Conservation (phyloP, 192 early-diverging fungal species). For the Podila verticillata region DNA sequence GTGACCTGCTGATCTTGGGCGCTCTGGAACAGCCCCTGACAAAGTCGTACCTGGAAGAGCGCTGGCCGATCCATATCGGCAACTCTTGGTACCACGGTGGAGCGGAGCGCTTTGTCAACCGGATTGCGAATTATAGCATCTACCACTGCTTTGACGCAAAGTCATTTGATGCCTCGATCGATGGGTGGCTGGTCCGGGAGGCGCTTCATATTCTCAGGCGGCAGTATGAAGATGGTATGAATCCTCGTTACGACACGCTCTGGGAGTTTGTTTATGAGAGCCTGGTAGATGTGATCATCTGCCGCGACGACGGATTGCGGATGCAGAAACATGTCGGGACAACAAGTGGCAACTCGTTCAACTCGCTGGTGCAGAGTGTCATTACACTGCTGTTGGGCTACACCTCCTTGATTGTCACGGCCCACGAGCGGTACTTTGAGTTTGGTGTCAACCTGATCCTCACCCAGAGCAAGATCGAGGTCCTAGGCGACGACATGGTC, state of each 20-base stretch:
- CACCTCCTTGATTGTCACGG: conserved; percentile 28
- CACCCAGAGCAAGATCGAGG: conserved; percentile 25
- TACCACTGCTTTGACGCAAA: conserved; percentile 49
- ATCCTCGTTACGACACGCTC: conserved; percentile 20
- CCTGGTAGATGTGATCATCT: conserved; percentile 35
- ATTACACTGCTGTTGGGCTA: conserved; percentile 40
- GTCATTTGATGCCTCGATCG: conserved; percentile 43
- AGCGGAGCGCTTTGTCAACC: conserved; percentile 38
- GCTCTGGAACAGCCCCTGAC: conserved; percentile 36
- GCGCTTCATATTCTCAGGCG: conserved; percentile 23
- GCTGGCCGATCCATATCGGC: conserved; percentile 43
- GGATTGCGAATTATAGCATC: conserved; percentile 21
- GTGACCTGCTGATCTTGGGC: conserved; percentile 32
- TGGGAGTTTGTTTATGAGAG: conserved; percentile 38
- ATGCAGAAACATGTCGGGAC: conserved; percentile 47
- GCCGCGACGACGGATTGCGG: conserved; percentile 43
- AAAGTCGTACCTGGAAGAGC: conserved; percentile 18
- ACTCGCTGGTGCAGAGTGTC: conserved; percentile 40
- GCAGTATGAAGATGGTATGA: conserved; percentile 28
- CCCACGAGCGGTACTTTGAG: conserved; percentile 4
- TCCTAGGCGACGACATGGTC: conserved; percentile 45
- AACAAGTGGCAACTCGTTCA: conserved; percentile 45
- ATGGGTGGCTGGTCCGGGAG: conserved; percentile 38
- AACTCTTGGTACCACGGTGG: conserved; percentile 43
- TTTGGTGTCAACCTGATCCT: conserved; percentile 20